Evolutionary conservation across 495 filamentous ascomycete genomes (phyloP).

Genomic region (Gamarada debralockiae): DNA sequence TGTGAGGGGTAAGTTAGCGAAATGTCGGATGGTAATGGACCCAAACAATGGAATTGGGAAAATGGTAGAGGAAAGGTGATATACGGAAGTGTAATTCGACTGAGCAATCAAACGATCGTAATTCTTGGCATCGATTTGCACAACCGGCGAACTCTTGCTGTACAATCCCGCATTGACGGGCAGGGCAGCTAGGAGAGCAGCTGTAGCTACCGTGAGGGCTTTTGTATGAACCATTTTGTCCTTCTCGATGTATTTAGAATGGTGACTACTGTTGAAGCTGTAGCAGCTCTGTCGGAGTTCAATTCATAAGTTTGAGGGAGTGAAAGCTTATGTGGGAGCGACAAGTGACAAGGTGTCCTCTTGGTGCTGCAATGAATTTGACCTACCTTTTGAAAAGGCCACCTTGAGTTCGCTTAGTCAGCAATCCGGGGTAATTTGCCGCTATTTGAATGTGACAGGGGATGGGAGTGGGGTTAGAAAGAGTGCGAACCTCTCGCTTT

Average conservation of each 20-base stretch:
- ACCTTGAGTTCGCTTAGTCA: conserved; percentile 7
- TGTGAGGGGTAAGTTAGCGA: conserved; percentile 21
- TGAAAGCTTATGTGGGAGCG: background rate
- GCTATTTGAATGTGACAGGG: too few species aligned
- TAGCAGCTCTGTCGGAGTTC: conserved; percentile 12
- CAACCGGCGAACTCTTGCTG: conserved; percentile 78
- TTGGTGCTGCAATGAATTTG: background rate
- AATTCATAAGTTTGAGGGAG: background rate
- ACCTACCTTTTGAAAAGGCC: conserved; percentile 10
- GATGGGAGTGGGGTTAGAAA: background rate
- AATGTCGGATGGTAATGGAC: background rate
- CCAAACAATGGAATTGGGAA: background rate
- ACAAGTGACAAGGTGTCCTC: conserved; percentile 21
- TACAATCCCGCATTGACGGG: conserved; percentile 73
- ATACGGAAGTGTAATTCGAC: conserved; percentile 88
- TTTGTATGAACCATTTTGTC: conserved; percentile 20
- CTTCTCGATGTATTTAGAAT: background rate
- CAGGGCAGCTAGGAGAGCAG: conserved; percentile 53
- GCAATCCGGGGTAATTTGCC: conserved; percentile 22
- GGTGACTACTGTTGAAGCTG: conserved; percentile 20
- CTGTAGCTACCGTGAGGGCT: conserved; percentile 36
- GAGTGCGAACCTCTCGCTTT: background rate
- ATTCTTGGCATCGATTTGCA: conserved; percentile 78
- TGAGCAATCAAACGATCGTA: conserved; percentile 83
- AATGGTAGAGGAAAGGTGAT: conserved; percentile 30